Base-by-base conservation (phyloP, 495 filamentous ascomycete species). In the Penicillium canescens region DNA sequence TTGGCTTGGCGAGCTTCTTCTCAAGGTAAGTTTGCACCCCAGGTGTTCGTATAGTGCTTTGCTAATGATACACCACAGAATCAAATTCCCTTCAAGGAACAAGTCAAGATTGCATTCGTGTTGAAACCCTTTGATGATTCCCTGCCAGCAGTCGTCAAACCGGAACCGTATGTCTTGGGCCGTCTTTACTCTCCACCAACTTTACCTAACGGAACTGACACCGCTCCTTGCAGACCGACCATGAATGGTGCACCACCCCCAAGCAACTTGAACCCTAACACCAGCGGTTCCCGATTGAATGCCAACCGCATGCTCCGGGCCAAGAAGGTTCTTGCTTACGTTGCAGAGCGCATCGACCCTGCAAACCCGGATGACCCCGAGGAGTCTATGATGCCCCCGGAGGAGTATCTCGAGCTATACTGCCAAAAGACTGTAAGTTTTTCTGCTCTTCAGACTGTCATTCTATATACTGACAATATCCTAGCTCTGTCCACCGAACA, bases 221-320 rank as follows among this genome's bases (percentile, higher is more conserved):
- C 14, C 10, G 33, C 16, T 26, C 24, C 28, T 45, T 41, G 41
- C 12, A 69, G 70, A 50, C 57, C 65, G 5, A 46, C 59, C 41
- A 23, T 52, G 34, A 73, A 56, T 14, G 60, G 58, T 20, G 57
- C 54, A 3, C 64, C 61, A 18, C 50, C 54, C 11, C 56, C 59
- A 0, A 21, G 24, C 3, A 51, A 51, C 23, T 16, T 12, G 18
- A 67, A 52, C 43, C 45, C 39, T 46, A 67, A 63, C 37, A 63
- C 58, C 60, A 85, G 86, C 34, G 94, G 91, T 58, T 88, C 90
- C 44, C 84, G 94, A 26, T 80, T 98, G 52, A 98, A 98, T 66
- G 94, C 94, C 26, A 98, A 98, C 63, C 80, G 94, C 26, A 98
- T 98, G 95, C 80, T 98, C 26, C 82, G 94, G 40, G 89, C 92